Conservation (phyloP, 2,329 filamentous ascomycete species). For the Scytalidium sp. region DNA sequence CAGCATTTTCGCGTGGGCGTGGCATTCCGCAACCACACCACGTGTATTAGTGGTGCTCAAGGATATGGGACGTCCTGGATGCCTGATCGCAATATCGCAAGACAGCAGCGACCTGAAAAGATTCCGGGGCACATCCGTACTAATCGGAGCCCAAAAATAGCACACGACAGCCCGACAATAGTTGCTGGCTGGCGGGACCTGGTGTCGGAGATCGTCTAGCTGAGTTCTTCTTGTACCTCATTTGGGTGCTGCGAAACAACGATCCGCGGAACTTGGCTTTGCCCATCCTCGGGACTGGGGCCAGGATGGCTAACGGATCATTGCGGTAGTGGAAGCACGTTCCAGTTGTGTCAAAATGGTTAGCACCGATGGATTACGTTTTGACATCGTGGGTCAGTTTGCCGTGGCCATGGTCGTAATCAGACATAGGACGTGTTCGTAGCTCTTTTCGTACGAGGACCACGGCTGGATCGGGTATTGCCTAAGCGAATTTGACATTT, state of each 20-base stretch:
- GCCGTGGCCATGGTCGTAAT: no score
- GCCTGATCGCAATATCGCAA: no score
- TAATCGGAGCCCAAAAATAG: not conserved
- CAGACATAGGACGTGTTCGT: no score
- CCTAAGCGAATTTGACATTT: no score
- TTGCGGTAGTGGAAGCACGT: not conserved
- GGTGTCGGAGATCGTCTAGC: not conserved
- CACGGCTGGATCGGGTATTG: not conserved
- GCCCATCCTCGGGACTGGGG: not conserved
- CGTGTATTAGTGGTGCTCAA: no score
- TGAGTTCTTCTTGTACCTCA: not conserved
- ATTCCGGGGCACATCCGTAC: no score
- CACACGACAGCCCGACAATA: not conserved
- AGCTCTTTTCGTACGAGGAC: no score
- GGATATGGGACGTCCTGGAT: no score
- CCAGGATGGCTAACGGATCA: not conserved
- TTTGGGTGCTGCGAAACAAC: not conserved
- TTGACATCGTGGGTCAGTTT: no score
- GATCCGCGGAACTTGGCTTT: not conserved
- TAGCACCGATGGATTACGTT: not conserved
- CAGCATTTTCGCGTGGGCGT: no score
- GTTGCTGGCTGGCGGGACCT: not conserved
- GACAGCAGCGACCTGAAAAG: no score
- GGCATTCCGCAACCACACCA: no score
- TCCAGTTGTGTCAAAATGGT: not conserved